These are phyloP conservation scores for Suillus tomentosus DNA, from an alignment of 768 basidiomycete genomes.

Conservation along the genomic window DNA sequence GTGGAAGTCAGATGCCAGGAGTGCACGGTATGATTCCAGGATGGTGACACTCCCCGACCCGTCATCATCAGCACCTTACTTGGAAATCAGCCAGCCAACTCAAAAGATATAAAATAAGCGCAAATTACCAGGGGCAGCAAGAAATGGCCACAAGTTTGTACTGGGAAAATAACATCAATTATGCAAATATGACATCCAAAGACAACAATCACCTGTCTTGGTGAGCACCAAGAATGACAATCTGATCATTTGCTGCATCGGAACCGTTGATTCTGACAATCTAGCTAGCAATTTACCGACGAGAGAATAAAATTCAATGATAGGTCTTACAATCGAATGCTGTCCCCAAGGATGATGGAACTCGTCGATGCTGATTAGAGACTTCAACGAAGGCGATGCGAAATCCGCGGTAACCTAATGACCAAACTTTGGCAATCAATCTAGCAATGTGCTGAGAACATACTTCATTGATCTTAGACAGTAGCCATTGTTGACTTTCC, in stretches of 20 bases:
- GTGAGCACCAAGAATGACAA: conserved; percentile 77
- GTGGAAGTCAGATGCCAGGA: conserved; percentile 43
- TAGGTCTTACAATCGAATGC: conserved; percentile 62
- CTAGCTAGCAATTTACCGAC: conserved; percentile 36
- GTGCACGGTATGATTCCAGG: conserved; percentile 44
- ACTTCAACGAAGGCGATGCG: conserved; percentile 56
- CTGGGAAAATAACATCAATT: conserved; percentile 35
- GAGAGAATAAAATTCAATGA: conserved; percentile 14
- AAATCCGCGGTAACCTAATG: conserved; percentile 63
- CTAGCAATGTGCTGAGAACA: conserved; percentile 11
- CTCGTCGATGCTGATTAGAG: conserved; percentile 65
- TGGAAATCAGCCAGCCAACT: conserved; percentile 1
- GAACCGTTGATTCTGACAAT: conserved; percentile 78
- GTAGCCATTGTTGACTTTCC: conserved; percentile 78
- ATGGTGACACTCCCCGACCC: conserved; percentile 49
- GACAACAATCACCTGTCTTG: conserved; percentile 65
- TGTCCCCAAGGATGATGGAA: conserved; percentile 86
- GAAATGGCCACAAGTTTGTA: conserved; percentile 78
- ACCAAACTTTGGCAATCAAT: conserved; percentile 15
- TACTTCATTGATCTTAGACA: conserved; percentile 67
- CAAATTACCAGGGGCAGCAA: conserved; percentile 68
- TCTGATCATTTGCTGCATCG: conserved; percentile 56
- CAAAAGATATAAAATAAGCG: background rate
- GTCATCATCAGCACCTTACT: conserved; percentile 43
- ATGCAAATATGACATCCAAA: conserved; percentile 7